Percentiles rank a stretch among this genome's conserved stretches.
These are phyloP conservation scores for Glycyrrhiza uralensis DNA, from an alignment of 306 rosid genomes.

Conservation along the genomic window DNA sequence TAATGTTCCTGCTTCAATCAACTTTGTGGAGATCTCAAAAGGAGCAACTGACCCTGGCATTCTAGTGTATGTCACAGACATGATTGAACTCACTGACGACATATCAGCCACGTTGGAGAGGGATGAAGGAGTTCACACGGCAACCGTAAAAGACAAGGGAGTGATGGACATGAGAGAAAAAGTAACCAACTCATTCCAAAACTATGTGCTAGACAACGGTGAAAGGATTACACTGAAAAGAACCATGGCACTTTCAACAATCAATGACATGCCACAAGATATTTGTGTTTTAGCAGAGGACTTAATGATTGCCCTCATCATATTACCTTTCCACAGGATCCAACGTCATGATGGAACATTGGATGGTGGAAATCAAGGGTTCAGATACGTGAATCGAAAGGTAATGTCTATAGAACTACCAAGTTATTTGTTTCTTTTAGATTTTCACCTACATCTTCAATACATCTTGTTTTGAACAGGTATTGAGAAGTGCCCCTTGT, in stretches of 20 bases:
- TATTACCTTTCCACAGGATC: conserved; percentile 81
- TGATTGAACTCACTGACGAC: conserved; percentile 72
- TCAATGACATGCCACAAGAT: conserved; percentile 60
- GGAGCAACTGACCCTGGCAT: conserved; percentile 62
- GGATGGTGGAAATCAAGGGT: conserved; percentile 56
- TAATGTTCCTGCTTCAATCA: conserved; percentile 52
- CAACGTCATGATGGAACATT: conserved; percentile 54
- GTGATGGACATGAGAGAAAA: conserved; percentile 58
- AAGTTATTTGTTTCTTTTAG: too few relatives aligned
- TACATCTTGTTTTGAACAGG: conserved; percentile 39
- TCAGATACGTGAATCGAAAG: conserved; percentile 84
- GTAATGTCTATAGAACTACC: conserved; percentile 47
- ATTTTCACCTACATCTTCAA: too few relatives aligned
- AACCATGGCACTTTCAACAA: conserved; percentile 53
- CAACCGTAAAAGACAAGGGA: conserved; percentile 44
- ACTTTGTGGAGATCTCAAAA: conserved; percentile 75
- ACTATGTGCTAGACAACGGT: conserved; percentile 37
- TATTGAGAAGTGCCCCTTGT: conserved; percentile 69
- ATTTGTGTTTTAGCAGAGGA: conserved; percentile 76
- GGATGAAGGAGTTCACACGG: conserved; percentile 39
- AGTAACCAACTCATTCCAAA: conserved; percentile 50
- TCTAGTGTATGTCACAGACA: conserved; percentile 59
- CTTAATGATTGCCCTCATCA: conserved; percentile 58
- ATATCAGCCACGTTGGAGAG: conserved; percentile 47
- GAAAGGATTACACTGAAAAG: conserved; percentile 59